These are phyloP conservation scores for Skeletonema grethae DNA, from an alignment of 108 stramenopile genomes.

Conservation along the genomic window DNA sequence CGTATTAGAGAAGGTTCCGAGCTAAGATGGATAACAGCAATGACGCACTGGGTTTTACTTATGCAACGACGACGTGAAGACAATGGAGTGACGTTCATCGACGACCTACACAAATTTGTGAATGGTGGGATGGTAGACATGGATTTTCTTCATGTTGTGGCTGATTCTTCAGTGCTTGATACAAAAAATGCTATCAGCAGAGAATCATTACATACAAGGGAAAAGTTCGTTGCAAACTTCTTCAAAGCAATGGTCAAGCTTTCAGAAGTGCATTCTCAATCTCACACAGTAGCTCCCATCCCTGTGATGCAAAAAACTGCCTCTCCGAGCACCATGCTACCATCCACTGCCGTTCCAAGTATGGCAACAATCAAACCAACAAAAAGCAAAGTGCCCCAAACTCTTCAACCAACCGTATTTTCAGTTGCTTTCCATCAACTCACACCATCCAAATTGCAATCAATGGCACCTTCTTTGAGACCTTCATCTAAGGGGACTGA, in stretches of 20 bases:
- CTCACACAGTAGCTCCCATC: neutral
- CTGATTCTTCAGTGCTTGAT: neutral
- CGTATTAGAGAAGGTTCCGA: conserved; percentile 11
- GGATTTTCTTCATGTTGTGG: conserved; percentile 9
- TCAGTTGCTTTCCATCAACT: too few relatives aligned
- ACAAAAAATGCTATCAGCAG: conserved; percentile 2
- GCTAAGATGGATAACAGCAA: conserved; percentile 20
- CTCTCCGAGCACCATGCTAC: too few relatives aligned
- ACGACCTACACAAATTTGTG: conserved; percentile 11
- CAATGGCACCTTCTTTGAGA: neutral
- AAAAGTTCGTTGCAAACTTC: conserved; percentile 2
- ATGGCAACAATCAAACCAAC: neutral
- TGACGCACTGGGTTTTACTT: conserved; percentile 19
- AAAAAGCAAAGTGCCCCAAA: neutral
- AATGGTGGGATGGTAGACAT: conserved; percentile 18
- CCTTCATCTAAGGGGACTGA: neutral
- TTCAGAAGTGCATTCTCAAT: neutral
- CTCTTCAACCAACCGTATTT: neutral
- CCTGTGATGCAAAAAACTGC: neutral
- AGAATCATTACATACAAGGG: neutral
- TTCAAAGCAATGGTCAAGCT: conserved; percentile 12
- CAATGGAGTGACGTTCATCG: neutral
- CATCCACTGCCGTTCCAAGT: neutral
- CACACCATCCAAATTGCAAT: neutral
- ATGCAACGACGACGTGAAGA: conserved; percentile 16